A percentile compares a stretch with the other conserved stretches of the same genome.
Evolutionary conservation across 1,284 basidiomycete species (phyloP).

Genomic region (Ustilago trichophora): DNA sequence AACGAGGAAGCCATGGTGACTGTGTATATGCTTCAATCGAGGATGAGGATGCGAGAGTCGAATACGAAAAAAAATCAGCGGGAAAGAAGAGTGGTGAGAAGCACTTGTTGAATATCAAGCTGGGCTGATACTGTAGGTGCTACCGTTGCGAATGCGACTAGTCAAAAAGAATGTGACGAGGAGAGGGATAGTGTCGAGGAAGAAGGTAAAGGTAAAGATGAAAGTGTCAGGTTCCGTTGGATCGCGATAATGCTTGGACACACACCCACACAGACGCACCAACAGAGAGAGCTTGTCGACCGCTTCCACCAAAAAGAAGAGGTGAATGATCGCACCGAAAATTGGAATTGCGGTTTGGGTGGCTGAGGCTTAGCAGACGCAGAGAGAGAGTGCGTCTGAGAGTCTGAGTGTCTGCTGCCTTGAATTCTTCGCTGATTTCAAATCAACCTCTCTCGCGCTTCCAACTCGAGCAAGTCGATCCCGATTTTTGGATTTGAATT

Average conservation of each 20-base stretch:
- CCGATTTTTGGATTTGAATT: too few relatives aligned
- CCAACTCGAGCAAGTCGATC: background rate
- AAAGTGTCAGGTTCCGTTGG: conserved; percentile 1
- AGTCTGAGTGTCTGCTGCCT: too few relatives aligned
- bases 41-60: background rate
- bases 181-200: conserved; percentile 4
- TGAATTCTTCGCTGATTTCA: conserved; percentile 27
- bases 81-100: background rate
- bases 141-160: background rate
- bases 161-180: background rate
- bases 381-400: too few relatives aligned
- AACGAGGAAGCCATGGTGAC: conserved; percentile 42
- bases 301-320: too few relatives aligned
- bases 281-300: too few relatives aligned
- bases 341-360: conserved; percentile 18
- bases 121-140: too few relatives aligned
- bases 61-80: too few relatives aligned
- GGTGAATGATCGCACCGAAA: conserved; percentile 32
- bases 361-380: conserved; percentile 19
- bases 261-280: too few relatives aligned
- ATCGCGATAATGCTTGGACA: too few relatives aligned
- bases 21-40: background rate
- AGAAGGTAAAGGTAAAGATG: conserved; percentile 7
- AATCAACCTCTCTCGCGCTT: conserved; percentile 20
- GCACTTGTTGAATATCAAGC: background rate